Base-by-base conservation (phyloP, 1,284 basidiomycete species). In the Fomitopsis betulina region DNA sequence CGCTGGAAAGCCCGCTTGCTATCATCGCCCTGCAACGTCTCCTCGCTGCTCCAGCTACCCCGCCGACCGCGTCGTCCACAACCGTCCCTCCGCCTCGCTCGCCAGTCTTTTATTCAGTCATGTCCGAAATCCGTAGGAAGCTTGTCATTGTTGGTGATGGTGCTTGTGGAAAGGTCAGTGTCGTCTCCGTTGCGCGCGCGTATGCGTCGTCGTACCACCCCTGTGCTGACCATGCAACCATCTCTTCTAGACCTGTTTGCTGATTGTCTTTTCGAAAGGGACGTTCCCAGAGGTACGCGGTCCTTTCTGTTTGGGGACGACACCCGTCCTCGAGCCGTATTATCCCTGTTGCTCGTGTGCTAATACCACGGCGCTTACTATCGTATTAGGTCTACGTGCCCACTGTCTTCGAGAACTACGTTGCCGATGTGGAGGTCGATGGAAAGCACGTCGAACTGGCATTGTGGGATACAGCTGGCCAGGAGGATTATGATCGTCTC, bases 401-500 rank as follows among this genome's bases (percentile, higher is more conserved):
- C 25, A 90, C 87, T 62, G 87, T 90, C 47, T 91, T 91, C 66
- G 88, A 90, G 74, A 82, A 82, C 75, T 82, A 87, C 70, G 86
- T 86, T 56, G 85, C 84, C 63, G 85, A 88, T 71, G 85, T 88
- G 62, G 86, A 87, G 73, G 85, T 88, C 54, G 86, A 88, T 65
- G 86, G 85, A 63, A 89, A 89, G 74, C 83, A 87, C 70, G 85
- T 90, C 66, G 87, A 89, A 73, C 81, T 91, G 59, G 87, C 87
- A 27, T 76, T 91, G 51, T 91, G 87, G 88, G 88, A 91, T 85
- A 91, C 88, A 62, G 87, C 87, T 49, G 88, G 88, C 59, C 88
- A 90, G 74, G 88, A 90, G 68, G 77, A 78, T 69, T 84, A 83
- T 71, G 87, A 89, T 70, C 85, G 88, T 65, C 81, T 91, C 64